Conservation (phyloP, 192 early-diverging fungal genomes). For the Coemansia sp. region DNA sequence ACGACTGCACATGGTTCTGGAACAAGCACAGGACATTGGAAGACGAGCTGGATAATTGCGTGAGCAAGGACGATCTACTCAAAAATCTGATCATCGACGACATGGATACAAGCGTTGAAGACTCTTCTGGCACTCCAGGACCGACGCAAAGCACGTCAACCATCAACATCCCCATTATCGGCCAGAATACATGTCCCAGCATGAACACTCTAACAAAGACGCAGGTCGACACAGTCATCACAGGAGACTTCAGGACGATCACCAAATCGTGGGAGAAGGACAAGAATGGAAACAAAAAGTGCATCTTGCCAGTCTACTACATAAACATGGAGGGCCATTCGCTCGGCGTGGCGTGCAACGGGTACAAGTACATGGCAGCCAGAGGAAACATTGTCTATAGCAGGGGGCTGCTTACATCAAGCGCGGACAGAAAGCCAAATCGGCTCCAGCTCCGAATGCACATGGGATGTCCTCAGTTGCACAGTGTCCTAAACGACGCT, state of each 20-base stretch:
- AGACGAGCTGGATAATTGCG: neutral
- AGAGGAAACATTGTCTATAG: conserved; percentile 1
- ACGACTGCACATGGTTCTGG: conserved; percentile 8
- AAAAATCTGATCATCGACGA: conserved; percentile 4
- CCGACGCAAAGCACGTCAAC: neutral
- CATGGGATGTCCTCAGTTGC: neutral
- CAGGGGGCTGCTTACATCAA: neutral
- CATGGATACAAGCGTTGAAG: neutral
- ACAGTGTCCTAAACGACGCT: neutral
- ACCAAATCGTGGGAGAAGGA: conserved; percentile 6
- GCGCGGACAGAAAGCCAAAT: neutral
- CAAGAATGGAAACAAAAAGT: conserved; percentile 6
- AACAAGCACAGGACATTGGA: conserved; percentile 5
- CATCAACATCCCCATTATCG: neutral
- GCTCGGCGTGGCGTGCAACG: conserved; percentile 1
- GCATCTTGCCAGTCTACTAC: neutral
- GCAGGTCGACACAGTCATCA: neutral
- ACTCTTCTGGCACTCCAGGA: neutral
- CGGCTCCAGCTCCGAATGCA: conserved; percentile 1
- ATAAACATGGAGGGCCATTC: conserved; percentile 3
- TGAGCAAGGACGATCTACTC: conserved; percentile 1
- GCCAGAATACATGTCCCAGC: neutral
- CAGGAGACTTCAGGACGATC: neutral
- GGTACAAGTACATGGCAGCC: neutral
- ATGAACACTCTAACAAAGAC: neutral